These are phyloP conservation scores for Halophytophthora batemanensis DNA, from an alignment of 352 stramenopile genomes.

Conservation along the genomic window DNA sequence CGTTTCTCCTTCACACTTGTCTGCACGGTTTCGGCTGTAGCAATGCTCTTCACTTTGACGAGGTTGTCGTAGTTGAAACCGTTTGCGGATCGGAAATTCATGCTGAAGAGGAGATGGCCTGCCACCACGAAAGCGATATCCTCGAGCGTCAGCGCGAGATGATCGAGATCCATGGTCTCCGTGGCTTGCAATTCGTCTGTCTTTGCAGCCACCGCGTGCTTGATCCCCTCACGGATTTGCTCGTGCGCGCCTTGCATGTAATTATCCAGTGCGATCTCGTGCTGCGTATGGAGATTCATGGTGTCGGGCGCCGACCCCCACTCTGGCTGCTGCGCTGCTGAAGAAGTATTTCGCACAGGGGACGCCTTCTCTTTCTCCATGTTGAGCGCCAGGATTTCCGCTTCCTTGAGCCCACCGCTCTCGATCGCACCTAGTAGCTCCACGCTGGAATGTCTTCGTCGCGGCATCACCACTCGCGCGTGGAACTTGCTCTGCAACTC, in stretches of 20 bases:
- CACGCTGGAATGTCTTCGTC: constrained; percentile 49
- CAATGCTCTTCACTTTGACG: constrained; percentile 86
- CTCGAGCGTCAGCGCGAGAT: constrained; percentile 48
- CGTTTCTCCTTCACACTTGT: constrained; percentile 73
- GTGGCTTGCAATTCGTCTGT: constrained; percentile 22
- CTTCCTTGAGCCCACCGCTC: constrained; percentile 43
- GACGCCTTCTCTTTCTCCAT: constrained; percentile 14
- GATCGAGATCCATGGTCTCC: constrained; percentile 34
- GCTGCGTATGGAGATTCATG: constrained; percentile 44
- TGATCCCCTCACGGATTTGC: constrained; percentile 56
- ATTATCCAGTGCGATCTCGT: constrained; percentile 62
- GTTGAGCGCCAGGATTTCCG: constrained; percentile 25
- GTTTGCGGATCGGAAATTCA: constrained; percentile 69
- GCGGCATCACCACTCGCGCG: constrained; percentile 6
- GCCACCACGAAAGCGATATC: constrained; percentile 78
- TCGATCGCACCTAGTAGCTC: constrained; percentile 69
- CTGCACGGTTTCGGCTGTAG: constrained; percentile 44
- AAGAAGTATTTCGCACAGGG: constrained; percentile 14
- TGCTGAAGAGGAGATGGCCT: constrained; percentile 73
- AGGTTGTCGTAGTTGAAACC: constrained; percentile 81
- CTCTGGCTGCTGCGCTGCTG: constrained; percentile 24
- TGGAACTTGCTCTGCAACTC: constrained; percentile 16
- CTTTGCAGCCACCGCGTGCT: constrained; percentile 31
- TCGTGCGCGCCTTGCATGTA: constrained; percentile 72
- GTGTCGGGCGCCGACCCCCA: constrained; percentile 13